These are phyloP conservation scores for Ustilago shanxiensis DNA, from an alignment of 1,284 basidiomycete species.

Conservation along the genomic window DNA sequence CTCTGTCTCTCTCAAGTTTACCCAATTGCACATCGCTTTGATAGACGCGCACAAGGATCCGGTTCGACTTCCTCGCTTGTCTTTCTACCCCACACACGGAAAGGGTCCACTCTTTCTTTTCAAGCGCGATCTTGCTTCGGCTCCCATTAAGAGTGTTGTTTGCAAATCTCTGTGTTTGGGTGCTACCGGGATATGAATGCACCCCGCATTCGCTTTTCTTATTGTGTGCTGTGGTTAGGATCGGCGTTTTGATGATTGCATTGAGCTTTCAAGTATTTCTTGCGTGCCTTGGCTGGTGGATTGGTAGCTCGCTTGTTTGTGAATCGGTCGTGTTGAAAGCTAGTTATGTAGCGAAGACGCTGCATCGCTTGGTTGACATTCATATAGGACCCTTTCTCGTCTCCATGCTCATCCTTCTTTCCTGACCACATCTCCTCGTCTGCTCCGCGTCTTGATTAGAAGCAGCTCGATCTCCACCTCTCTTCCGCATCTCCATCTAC, in stretches of 20 bases:
- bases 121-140: constrained; percentile 1
- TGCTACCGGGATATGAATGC: too few species aligned
- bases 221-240: too few species aligned
- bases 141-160: background rate
- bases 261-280: too few species aligned
- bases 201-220: constrained; percentile 15
- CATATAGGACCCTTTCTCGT: constrained; percentile 1
- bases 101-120: background rate
- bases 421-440: background rate
- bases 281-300: background rate
- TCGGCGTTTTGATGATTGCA: too few species aligned
- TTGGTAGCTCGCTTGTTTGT: constrained; percentile 5
- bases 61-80: constrained; percentile 41
- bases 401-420: background rate
- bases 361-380: background rate
- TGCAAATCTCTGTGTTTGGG: too few species aligned
- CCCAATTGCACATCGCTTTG: background rate
- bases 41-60: background rate
- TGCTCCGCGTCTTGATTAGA: background rate
- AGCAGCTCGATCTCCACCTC: background rate
- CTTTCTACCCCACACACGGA: background rate
- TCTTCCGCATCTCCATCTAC: background rate
- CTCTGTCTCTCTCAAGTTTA: too few species aligned
- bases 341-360: background rate
- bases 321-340: constrained; percentile 7